These are phyloP conservation scores for Leptomonas pyrrhocoris DNA, from an alignment of 208 protist genomes.

Conservation along the genomic window DNA sequence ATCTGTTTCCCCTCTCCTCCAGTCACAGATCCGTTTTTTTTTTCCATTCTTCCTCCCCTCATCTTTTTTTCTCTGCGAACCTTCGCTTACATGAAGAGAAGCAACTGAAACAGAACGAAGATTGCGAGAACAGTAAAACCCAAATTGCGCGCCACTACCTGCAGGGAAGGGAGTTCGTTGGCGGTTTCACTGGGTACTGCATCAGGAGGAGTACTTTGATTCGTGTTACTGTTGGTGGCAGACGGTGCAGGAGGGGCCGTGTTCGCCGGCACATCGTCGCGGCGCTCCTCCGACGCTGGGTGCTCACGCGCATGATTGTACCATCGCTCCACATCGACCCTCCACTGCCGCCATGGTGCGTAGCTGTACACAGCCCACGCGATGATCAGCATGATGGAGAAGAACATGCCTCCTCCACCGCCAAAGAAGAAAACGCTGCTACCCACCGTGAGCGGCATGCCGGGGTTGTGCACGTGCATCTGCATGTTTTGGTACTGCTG, in stretches of 20 bases:
- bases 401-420: conserved; percentile 36
- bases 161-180: conserved; percentile 10
- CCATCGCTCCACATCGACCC: conserved; percentile 1
- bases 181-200: background rate
- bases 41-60: background rate
- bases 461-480: conserved; percentile 24
- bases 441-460: conserved; percentile 48
- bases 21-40: no score
- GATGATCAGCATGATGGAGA: conserved; percentile 36
- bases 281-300: conserved; percentile 8
- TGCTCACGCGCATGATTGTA: conserved; percentile 14
- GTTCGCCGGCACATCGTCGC: background rate
- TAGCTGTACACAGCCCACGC: conserved; percentile 55
- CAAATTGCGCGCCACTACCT: conserved; percentile 21
- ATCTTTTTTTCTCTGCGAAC: background rate
- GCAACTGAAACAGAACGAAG: conserved; percentile 33
- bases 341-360: conserved; percentile 53
- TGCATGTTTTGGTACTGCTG: conserved; percentile 24
- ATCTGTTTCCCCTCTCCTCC: no score
- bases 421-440: conserved; percentile 57
- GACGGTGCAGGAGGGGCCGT: background rate
- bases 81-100: conserved; percentile 20
- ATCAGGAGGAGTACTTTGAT: background rate
- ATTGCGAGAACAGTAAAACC: conserved; percentile 15
- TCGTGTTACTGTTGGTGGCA: background rate